These are phyloP conservation scores for Hypoxylon crocopeplum DNA, from an alignment of 495 filamentous ascomycete genomes.

Conservation along the genomic window DNA sequence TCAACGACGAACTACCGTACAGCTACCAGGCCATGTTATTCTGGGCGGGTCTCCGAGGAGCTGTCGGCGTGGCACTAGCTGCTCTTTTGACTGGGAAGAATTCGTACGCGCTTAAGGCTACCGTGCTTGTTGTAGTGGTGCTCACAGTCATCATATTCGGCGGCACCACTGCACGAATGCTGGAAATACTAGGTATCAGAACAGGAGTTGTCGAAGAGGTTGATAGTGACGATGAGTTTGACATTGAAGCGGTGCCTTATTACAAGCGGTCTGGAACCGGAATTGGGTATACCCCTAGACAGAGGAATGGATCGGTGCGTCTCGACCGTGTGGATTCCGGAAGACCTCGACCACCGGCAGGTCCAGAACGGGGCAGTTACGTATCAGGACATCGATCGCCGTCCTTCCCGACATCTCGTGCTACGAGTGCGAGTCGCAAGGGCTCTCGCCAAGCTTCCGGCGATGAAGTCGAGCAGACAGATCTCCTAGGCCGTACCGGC, in stretches of 20 bases:
- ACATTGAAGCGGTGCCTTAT: conserved; percentile 86
- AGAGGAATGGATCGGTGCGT: conserved; percentile 45
- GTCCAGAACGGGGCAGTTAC: conserved; percentile 55
- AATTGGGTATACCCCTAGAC: conserved; percentile 76
- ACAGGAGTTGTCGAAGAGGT: conserved; percentile 96
- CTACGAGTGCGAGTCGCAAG: conserved; percentile 58
- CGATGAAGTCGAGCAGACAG: conserved; percentile 66
- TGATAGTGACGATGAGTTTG: conserved; percentile 97
- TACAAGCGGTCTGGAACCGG: conserved; percentile 74
- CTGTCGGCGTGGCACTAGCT: conserved; percentile 95
- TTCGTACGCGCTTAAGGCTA: conserved; percentile 79
- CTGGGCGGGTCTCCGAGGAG: conserved; percentile 95
- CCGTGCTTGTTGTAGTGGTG: conserved; percentile 95
- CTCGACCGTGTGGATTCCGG: conserved; percentile 38
- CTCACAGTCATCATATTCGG: conserved; percentile 98
- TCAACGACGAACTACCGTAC: conserved; percentile 87
- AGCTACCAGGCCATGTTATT: conserved; percentile 97
- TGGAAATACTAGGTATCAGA: conserved; percentile 92
- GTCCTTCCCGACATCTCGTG: conserved; percentile 44
- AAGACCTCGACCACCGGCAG: conserved; percentile 44
- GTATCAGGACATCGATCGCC: conserved; percentile 61
- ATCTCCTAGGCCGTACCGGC: conserved; percentile 65
- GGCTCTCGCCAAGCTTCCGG: conserved; percentile 36
- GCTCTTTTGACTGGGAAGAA: conserved; percentile 83
- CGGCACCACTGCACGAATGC: conserved; percentile 97